Evolutionary conservation across 805 yeast genomes (phyloP).

Genomic region (Cyberlindnera maritima): DNA sequence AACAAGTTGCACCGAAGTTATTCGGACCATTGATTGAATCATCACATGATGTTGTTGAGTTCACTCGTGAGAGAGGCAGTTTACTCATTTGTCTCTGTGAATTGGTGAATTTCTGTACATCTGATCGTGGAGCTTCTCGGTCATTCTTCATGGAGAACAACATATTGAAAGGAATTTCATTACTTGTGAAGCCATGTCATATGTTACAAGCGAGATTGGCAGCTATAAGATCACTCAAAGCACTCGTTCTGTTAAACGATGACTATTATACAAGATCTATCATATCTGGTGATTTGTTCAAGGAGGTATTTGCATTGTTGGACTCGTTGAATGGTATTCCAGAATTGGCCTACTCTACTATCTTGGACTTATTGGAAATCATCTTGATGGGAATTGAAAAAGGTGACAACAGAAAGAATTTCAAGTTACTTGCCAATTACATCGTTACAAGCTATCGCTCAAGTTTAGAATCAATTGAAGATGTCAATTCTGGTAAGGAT

Average conservation of each 20-base stretch:
- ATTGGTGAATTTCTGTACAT: slow-evolving; percentile 61
- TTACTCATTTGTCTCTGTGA: slow-evolving; percentile 65
- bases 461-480: slow-evolving; percentile 28
- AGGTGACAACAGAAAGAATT: slow-evolving; percentile 21
- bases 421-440: slow-evolving; percentile 23
- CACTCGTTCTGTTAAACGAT: slow-evolving; percentile 60
- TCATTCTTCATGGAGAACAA: slow-evolving; percentile 61
- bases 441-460: slow-evolving; percentile 20
- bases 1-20: slow-evolving; percentile 54
- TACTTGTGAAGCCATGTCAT: slow-evolving; percentile 38
- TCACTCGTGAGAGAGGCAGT: slow-evolving; percentile 33
- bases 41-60: neutral
- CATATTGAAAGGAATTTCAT: slow-evolving; percentile 53
- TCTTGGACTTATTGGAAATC: slow-evolving; percentile 64
- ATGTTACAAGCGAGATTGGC: slow-evolving; percentile 58
- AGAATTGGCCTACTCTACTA: slow-evolving; percentile 70
- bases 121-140: slow-evolving; percentile 51
- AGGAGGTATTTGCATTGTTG: slow-evolving; percentile 47
- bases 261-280: slow-evolving; percentile 55
- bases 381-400: slow-evolving; percentile 30
- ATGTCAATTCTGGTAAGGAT: slow-evolving; percentile 25
- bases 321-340: slow-evolving; percentile 46
- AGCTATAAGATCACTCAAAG: slow-evolving; percentile 66
- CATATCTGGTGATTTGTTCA: slow-evolving; percentile 51
- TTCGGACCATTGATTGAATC: slow-evolving; percentile 44